These are phyloP conservation scores for Aplosporella prunicola DNA, from an alignment of 2,329 filamentous ascomycete genomes.

Conservation along the genomic window DNA sequence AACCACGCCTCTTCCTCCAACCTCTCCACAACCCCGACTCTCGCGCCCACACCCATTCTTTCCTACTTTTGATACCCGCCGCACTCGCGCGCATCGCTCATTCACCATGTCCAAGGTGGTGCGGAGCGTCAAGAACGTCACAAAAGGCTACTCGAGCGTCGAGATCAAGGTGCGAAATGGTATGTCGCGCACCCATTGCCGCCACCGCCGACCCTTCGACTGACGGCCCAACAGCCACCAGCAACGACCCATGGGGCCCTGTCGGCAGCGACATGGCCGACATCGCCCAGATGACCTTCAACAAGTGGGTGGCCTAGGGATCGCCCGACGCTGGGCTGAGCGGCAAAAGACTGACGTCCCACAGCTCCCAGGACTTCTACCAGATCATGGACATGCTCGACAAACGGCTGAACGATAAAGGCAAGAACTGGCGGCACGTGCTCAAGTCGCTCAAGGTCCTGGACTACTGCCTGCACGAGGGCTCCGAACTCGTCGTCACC, in stretches of 20 bases:
- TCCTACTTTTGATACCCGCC: not conserved
- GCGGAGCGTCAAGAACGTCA: slow-evolving; percentile 97
- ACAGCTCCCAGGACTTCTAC: slow-evolving; percentile 90
- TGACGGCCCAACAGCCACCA: slow-evolving; percentile 59
- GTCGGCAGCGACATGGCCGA: slow-evolving; percentile 98
- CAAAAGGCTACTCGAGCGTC: slow-evolving; percentile 92
- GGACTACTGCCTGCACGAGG: slow-evolving; percentile 96
- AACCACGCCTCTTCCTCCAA: slow-evolving; percentile 7
- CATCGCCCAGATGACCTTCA: slow-evolving; percentile 95
- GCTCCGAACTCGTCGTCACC: slow-evolving; percentile 89
- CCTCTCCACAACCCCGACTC: slow-evolving; percentile 1
- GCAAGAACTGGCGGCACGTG: slow-evolving; percentile 98
- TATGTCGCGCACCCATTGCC: slow-evolving; percentile 12
- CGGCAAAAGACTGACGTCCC: slow-evolving; percentile 18
- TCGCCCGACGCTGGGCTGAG: slow-evolving; percentile 7
- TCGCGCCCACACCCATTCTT: slow-evolving; percentile 1
- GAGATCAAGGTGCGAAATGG: slow-evolving; percentile 75
- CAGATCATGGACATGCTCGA: slow-evolving; percentile 99
- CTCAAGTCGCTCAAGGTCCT: slow-evolving; percentile 95
- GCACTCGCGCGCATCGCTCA: slow-evolving; percentile 3
- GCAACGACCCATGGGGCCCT: slow-evolving; percentile 97
- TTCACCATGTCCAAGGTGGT: slow-evolving; percentile 87
- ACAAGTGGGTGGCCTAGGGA: slow-evolving; percentile 78
- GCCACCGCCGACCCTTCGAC: slow-evolving; percentile 14
- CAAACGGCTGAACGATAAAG: slow-evolving; percentile 96